phyloP scores from a whole-genome alignment of 2,329 filamentous ascomycete genomes.

The Sordariomycetes sp. region DNA sequence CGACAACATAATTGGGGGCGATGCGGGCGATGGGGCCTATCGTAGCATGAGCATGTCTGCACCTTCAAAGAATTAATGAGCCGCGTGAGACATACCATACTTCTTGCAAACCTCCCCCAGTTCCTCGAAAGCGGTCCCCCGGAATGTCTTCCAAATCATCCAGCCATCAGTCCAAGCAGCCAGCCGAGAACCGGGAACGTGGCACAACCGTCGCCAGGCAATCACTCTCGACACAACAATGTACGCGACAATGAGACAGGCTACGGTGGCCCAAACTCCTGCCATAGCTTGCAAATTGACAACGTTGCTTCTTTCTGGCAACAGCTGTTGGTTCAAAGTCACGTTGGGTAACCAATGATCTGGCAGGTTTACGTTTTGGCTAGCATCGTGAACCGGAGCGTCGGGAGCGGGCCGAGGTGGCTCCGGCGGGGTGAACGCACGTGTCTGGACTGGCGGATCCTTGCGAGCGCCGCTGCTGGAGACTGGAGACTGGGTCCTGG shows the following conservation, averaged over 20 bases:
- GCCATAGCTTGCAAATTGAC: background rate
- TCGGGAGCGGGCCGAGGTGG: too few relatives aligned
- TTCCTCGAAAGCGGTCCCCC: background rate
- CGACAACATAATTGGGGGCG: conserved; percentile 17
- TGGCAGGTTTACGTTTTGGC: too few relatives aligned
- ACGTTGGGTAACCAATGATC: too few relatives aligned
- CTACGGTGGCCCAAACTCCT: background rate
- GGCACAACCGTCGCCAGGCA: conserved; percentile 10
- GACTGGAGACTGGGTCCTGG: too few relatives aligned
- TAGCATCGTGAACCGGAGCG: too few relatives aligned
- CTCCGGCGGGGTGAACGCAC: too few relatives aligned
- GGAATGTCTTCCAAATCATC: conserved; percentile 12
- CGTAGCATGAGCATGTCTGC: conserved; percentile 1
- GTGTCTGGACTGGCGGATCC: too few relatives aligned
- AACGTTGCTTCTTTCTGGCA: background rate
- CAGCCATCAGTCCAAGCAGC: conserved; percentile 18
- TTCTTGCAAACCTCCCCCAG: conserved; percentile 2
- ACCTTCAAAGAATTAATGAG: conserved; percentile 3
- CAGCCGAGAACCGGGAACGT: conserved; percentile 17
- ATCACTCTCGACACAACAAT: conserved; percentile 1
- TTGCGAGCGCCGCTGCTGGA: too few relatives aligned
- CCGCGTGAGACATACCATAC: conserved; percentile 7
- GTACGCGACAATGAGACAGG: conserved; percentile 2
- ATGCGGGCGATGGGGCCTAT: conserved; percentile 17
- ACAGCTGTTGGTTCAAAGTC: background rate